Conservation (phyloP, 768 basidiomycete genomes). For the Epithele typhae region DNA sequence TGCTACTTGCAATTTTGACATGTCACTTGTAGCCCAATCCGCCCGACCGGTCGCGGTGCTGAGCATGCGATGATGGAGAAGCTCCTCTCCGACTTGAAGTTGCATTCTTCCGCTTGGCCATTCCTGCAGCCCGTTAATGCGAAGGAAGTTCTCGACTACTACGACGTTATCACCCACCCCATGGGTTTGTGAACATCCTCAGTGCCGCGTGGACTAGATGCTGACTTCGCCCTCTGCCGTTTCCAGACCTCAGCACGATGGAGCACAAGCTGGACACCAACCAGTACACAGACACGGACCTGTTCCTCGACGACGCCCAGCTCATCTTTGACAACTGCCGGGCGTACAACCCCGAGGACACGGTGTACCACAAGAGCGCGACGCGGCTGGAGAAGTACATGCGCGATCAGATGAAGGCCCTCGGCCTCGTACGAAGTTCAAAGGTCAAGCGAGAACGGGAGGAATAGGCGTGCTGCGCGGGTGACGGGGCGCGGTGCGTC, state of each 20-base stretch:
- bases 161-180: conserved; percentile 81
- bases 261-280: conserved; percentile 86
- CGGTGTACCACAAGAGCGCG: conserved; percentile 81
- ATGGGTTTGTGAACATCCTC: conserved; percentile 66
- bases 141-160: conserved; percentile 83
- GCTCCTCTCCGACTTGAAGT: conserved; percentile 72
- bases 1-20: no score
- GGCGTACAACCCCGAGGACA: conserved; percentile 77
- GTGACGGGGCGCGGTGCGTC: no score
- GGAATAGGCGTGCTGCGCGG: no score
- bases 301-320: conserved; percentile 75
- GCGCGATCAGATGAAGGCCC: conserved; percentile 37
- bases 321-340: conserved; percentile 89
- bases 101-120: conserved; percentile 81
- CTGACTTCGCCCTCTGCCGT: not conserved
- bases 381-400: conserved; percentile 78
- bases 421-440: conserved; percentile 14
- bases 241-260: conserved; percentile 81
- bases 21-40: conserved; percentile 31
- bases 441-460: conserved; percentile 21
- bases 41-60: conserved; percentile 46
- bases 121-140: conserved; percentile 78
- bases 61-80: conserved; percentile 70
- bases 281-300: conserved; percentile 70
- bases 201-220: no score